phyloP scores from a whole-genome alignment of 768 basidiomycete species.

The Filobasidium wieringae region DNA sequence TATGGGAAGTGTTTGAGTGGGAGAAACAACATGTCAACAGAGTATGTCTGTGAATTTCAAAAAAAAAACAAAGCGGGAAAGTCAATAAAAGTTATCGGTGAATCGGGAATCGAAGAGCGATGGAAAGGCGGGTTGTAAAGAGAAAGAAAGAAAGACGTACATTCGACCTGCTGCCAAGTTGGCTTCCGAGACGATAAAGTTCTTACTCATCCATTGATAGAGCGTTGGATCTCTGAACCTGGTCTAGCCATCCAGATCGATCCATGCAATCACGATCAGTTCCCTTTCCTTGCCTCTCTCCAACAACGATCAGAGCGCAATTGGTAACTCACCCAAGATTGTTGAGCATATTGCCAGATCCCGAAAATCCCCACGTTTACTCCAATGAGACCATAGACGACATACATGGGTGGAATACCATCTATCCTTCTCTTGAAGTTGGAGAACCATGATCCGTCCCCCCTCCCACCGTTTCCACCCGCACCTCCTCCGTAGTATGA shows the following conservation, averaged over 20 bases:
- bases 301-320: no score
- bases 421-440: constrained; percentile 24
- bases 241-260: constrained; percentile 10
- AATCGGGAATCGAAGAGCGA: not conserved
- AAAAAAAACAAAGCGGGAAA: no score
- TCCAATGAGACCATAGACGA: constrained; percentile 30
- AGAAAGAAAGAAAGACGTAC: constrained; percentile 13
- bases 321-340: constrained; percentile 15
- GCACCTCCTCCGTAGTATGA: constrained; percentile 2
- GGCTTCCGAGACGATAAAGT: constrained; percentile 33
- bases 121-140: not conserved
- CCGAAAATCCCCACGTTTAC: constrained; percentile 31
- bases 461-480: constrained; percentile 17
- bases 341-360: constrained; percentile 35
- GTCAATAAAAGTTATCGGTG: no score
- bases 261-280: not conserved
- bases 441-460: constrained; percentile 15
- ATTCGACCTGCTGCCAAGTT: constrained; percentile 34
- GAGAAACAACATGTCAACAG: constrained; percentile 33
- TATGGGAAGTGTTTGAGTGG: constrained; percentile 30
- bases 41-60: constrained; percentile 35
- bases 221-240: constrained; percentile 33
- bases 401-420: constrained; percentile 21
- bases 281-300: not conserved
- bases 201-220: constrained; percentile 28